phyloP scores from a whole-genome alignment of 1,139 yeast species.

The Kodamaea alishanica region DNA sequence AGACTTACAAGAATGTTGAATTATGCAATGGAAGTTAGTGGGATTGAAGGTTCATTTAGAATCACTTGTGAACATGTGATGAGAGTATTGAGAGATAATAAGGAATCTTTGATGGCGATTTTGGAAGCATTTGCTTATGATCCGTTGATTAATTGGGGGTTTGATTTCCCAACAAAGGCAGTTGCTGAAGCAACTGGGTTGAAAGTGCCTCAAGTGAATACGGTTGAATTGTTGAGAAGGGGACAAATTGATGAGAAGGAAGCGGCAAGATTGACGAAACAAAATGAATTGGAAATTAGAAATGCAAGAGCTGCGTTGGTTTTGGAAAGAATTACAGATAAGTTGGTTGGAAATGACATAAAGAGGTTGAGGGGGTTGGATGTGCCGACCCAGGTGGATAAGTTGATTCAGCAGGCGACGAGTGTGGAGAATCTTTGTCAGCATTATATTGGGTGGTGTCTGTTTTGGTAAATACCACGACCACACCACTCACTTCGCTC shows the following conservation, averaged over 20 bases:
- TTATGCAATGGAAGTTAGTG: slow-evolving; percentile 98
- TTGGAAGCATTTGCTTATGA: slow-evolving; percentile 98
- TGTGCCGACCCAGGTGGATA: slow-evolving; percentile 89
- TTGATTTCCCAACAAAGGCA: slow-evolving; percentile 82
- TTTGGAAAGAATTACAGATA: slow-evolving; percentile 83
- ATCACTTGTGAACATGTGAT: slow-evolving; percentile 97
- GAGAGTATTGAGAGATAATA: slow-evolving; percentile 88
- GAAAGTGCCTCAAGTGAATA: slow-evolving; percentile 60
- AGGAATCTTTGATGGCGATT: slow-evolving; percentile 96
- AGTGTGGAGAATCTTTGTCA: slow-evolving; percentile 94
- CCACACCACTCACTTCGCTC: too few species aligned
- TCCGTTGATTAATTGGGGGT: slow-evolving; percentile 98
- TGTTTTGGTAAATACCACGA: slow-evolving; percentile 81
- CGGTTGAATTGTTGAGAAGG: slow-evolving; percentile 62
- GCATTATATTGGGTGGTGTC: slow-evolving; percentile 98
- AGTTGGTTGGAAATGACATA: slow-evolving; percentile 91
- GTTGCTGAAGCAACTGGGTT: slow-evolving; percentile 72
- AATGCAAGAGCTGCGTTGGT: slow-evolving; percentile 92
- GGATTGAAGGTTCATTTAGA: slow-evolving; percentile 95
- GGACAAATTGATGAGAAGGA: slow-evolving; percentile 78
- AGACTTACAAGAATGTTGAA: slow-evolving; percentile 94
- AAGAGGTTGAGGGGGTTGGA: slow-evolving; percentile 65
- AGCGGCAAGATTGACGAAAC: slow-evolving; percentile 64
- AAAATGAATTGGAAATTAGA: slow-evolving; percentile 75
- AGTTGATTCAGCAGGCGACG: slow-evolving; percentile 92